Conservation (phyloP, 257 asterid genomes). For the Solanum chiquidenum region DNA sequence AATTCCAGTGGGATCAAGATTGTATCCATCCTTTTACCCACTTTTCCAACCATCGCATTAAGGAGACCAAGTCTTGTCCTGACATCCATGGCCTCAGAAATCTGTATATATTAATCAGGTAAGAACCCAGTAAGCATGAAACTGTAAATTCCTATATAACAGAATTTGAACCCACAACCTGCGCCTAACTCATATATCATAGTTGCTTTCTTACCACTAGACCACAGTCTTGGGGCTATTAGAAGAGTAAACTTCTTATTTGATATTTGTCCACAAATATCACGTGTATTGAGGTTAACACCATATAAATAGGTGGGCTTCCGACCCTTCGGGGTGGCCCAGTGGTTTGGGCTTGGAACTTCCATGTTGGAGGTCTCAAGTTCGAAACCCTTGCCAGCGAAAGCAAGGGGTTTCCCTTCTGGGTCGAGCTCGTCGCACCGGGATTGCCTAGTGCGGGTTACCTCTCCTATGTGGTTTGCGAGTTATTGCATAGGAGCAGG, state of each 20-base stretch:
- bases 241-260: neutral
- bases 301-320: neutral
- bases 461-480: no score
- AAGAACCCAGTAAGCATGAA: constrained; percentile 4
- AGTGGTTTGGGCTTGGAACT: no score
- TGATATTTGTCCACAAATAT: neutral
- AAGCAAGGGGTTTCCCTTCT: no score
- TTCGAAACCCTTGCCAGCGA: no score
- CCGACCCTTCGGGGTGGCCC: no score
- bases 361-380: no score
- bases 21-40: constrained; percentile 93
- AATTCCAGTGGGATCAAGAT: constrained; percentile 84
- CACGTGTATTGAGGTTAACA: neutral
- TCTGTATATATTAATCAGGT: constrained; percentile 33
- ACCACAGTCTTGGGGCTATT: neutral
- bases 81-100: constrained; percentile 83
- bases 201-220: neutral
- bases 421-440: no score
- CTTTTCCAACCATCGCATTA: constrained; percentile 93
- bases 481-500: no score
- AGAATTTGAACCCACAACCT: neutral
- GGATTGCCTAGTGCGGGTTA: no score
- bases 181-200: neutral
- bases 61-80: constrained; percentile 89
- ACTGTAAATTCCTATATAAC: neutral